Evolutionary conservation across 192 early-diverging fungal species (phyloP).

Genomic region (Backusella sp.): DNA sequence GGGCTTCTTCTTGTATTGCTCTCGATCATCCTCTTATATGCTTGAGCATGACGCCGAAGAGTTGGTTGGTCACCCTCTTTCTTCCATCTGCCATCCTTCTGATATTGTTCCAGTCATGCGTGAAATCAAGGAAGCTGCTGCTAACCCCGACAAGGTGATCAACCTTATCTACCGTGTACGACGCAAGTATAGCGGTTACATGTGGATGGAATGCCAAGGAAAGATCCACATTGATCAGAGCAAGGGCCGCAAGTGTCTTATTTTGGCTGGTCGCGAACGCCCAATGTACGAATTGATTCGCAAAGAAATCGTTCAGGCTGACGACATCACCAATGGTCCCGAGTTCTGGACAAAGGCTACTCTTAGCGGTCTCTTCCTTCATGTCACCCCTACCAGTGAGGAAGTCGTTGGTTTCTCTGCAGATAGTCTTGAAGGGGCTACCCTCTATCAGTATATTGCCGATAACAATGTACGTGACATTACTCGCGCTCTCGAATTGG

Average conservation of each 20-base stretch:
- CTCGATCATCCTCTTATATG: constrained; percentile 35
- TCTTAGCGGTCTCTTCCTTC: constrained; percentile 53
- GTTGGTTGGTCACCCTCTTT: constrained; percentile 51
- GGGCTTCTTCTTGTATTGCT: constrained; percentile 64
- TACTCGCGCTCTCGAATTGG: constrained; percentile 27
- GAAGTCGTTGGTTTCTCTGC: constrained; percentile 23
- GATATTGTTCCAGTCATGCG: constrained; percentile 65
- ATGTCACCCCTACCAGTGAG: constrained; percentile 31
- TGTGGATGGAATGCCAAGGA: constrained; percentile 64
- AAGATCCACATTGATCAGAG: constrained; percentile 60
- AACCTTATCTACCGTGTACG: constrained; percentile 58
- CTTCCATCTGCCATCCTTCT: constrained; percentile 63
- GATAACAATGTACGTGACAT: constrained; percentile 36
- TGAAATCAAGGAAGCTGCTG: constrained; percentile 49
- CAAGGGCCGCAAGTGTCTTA: constrained; percentile 63
- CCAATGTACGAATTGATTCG: constrained; percentile 38
- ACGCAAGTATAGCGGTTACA: constrained; percentile 52
- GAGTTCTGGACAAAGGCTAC: constrained; percentile 65
- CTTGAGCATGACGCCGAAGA: constrained; percentile 56
- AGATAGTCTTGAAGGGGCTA: constrained; percentile 34
- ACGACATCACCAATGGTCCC: neutral
- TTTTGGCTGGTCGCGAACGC: constrained; percentile 58
- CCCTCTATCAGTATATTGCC: constrained; percentile 40
- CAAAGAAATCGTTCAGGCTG: neutral
- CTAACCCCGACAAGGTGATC: constrained; percentile 38